These are phyloP conservation scores for Phytophthora pistaciae DNA, from an alignment of 352 stramenopile genomes.

Conservation along the genomic window DNA sequence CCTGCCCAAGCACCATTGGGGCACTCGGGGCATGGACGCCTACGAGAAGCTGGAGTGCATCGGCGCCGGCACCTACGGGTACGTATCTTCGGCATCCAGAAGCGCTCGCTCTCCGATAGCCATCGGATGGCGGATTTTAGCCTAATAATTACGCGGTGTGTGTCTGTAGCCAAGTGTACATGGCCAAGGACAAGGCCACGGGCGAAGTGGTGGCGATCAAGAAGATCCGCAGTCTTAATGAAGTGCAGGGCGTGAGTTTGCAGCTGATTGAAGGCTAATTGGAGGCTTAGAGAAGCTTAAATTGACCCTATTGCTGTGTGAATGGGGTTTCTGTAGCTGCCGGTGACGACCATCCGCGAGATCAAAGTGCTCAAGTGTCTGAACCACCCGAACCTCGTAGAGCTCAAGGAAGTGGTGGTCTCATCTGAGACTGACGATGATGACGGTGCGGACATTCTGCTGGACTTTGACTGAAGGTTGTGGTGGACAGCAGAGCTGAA, in stretches of 20 bases:
- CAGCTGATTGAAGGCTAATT: not conserved
- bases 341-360: slow-evolving; percentile 97
- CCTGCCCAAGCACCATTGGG: slow-evolving; percentile 87
- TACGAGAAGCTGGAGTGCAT: slow-evolving; percentile 93
- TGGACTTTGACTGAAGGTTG: not conserved
- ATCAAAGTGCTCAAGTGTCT: slow-evolving; percentile 99
- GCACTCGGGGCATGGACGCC: slow-evolving; percentile 81
- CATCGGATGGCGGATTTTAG: not conserved
- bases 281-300: not conserved
- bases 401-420: slow-evolving; percentile 96
- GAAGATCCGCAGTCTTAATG: slow-evolving; percentile 92
- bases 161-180: slow-evolving; percentile 82
- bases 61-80: slow-evolving; percentile 90
- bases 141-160: slow-evolving; percentile 7
- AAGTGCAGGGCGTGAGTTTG: slow-evolving; percentile 85
- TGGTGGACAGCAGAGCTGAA: not conserved
- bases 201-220: slow-evolving; percentile 92
- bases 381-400: slow-evolving; percentile 96
- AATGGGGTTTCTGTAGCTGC: slow-evolving; percentile 64
- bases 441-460: slow-evolving; percentile 54
- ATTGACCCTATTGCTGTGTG: not conserved
- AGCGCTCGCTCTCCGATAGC: not conserved
- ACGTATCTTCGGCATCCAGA: not conserved
- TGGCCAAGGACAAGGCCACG: slow-evolving; percentile 88
- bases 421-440: slow-evolving; percentile 88